Conservation (phyloP, 768 basidiomycete species). For the Termitomyces sp. region DNA sequence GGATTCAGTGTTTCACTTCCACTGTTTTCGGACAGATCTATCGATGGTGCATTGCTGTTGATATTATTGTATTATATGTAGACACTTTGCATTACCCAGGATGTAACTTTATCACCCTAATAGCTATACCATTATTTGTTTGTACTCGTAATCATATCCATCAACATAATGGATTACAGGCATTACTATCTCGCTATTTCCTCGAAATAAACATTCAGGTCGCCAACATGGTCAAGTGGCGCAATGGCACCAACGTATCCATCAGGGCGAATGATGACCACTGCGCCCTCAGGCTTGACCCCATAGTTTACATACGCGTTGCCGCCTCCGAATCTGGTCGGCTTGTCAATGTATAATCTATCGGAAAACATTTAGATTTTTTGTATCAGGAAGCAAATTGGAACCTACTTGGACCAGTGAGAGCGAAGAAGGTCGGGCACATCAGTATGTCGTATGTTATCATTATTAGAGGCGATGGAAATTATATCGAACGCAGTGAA, state of each 20-base stretch:
- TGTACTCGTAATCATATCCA: background rate
- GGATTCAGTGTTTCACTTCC: slow-evolving; percentile 20
- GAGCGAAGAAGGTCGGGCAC: slow-evolving; percentile 41
- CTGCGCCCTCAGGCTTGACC: slow-evolving; percentile 38
- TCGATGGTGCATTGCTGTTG: slow-evolving; percentile 11
- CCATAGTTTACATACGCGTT: slow-evolving; percentile 56
- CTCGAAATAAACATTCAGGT: slow-evolving; percentile 43
- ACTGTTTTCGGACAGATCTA: slow-evolving; percentile 14
- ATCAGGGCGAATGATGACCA: slow-evolving; percentile 58
- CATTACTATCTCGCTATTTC: slow-evolving; percentile 29
- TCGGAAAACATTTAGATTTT: background rate
- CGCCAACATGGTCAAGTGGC: slow-evolving; percentile 37
- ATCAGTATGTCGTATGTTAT: slow-evolving; percentile 37
- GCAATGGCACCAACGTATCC: slow-evolving; percentile 60
- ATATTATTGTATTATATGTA: slow-evolving; percentile 19
- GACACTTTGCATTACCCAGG: slow-evolving; percentile 16
- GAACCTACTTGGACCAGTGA: slow-evolving; percentile 57
- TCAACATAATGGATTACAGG: background rate
- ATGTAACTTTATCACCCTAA: slow-evolving; percentile 15
- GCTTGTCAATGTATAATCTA: slow-evolving; percentile 60
- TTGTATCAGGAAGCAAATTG: background rate
- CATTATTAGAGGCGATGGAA: slow-evolving; percentile 31
- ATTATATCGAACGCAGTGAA: slow-evolving; percentile 39
- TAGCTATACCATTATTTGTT: slow-evolving; percentile 7
- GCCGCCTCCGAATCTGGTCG: slow-evolving; percentile 35